Base-by-base conservation (phyloP, 2,329 filamentous ascomycete species). In the Chalaropsis thielavioides region DNA sequence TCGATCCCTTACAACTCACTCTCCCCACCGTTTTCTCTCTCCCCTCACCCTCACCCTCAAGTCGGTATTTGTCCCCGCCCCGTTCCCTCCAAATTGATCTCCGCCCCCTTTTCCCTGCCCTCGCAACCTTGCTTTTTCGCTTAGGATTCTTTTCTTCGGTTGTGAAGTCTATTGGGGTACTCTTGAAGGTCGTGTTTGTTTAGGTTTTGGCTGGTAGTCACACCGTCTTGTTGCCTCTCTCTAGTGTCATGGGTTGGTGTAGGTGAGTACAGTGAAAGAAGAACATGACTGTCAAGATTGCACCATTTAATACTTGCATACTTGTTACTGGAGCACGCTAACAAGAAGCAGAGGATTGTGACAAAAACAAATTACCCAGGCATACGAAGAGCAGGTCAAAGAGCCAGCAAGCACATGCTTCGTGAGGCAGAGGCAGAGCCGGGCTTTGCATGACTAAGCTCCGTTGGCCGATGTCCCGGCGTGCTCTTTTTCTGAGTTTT, bases 171-270 rank as follows among this genome's bases (percentile, higher is more conserved):
- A n/a, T 58, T 35, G 22, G 24, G n/a, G 27, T 5, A 51, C 19
- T 51, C 51, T n/a, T 19, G 51, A 31, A 1, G 15, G 10, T 56
- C 41, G 17, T 10, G 17, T 4, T 35, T 6, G 15, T 56, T 5
- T 58, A 17, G 27, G 13, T 35, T 56, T 13, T 13, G 41, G 11
- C 43, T 46, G 2, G 17, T 35, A 31, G 51, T 58, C 51, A 58
- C 51, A 58, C 51, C 51, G 51, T 58, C 51, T 58, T 58, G 24
- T 58, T 58, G 24, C 35, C 51, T 58, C 51, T 58, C 2, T 58
- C 35, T 31, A 17, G 3, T 19, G 11, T 10, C 5, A 51, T n/a
- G n/a, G n/a, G 3, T 51, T 51, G 35, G 35, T 8, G n/a, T 49
- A 49, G 11, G n/a, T 17, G 44, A 8, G n/a, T 8, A 7, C 15